phyloP scores from a whole-genome alignment of 305 asterid genomes.

The Solanum hybrid region DNA sequence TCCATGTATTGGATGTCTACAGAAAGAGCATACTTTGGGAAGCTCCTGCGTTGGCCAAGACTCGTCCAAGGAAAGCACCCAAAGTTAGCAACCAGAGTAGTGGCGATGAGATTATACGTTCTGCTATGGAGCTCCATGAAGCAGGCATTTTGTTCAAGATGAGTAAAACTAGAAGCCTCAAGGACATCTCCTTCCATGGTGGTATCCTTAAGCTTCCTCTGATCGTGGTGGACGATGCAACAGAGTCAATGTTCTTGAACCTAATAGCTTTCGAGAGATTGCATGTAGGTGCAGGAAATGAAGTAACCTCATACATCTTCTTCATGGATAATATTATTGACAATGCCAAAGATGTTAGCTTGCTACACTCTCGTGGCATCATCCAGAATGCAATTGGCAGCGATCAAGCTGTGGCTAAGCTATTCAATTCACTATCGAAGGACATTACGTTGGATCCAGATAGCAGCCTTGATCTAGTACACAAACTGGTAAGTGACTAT shows the following conservation, averaged over 20 bases:
- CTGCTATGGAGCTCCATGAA: slow-evolving; percentile 41
- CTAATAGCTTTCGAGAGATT: slow-evolving; percentile 22
- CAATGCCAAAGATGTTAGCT: slow-evolving; percentile 31
- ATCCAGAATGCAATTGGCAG: slow-evolving; percentile 24
- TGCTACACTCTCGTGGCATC: slow-evolving; percentile 28
- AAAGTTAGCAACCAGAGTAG: background rate
- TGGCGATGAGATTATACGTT: slow-evolving; percentile 23
- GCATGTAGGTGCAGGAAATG: slow-evolving; percentile 28
- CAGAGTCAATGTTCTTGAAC: slow-evolving; percentile 26
- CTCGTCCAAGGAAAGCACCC: background rate
- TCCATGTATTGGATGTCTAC: slow-evolving; percentile 25
- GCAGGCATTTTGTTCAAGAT: slow-evolving; percentile 34
- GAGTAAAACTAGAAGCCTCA: slow-evolving; percentile 25
- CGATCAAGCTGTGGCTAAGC: slow-evolving; percentile 38
- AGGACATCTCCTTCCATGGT: slow-evolving; percentile 27
- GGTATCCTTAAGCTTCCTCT: slow-evolving; percentile 42
- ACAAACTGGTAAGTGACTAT: slow-evolving; percentile 18
- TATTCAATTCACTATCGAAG: slow-evolving; percentile 40
- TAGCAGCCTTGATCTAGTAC: slow-evolving; percentile 24
- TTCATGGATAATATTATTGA: slow-evolving; percentile 50
- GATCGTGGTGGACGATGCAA: slow-evolving; percentile 33
- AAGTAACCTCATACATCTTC: slow-evolving; percentile 34
- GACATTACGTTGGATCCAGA: slow-evolving; percentile 37
- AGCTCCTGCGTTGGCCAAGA: background rate
- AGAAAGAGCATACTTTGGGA: slow-evolving; percentile 21